Percentiles rank a stretch among this genome's conserved stretches.
These are phyloP conservation scores for Globisporangium takayamanum DNA, from an alignment of 352 stramenopile genomes.

Conservation along the genomic window DNA sequence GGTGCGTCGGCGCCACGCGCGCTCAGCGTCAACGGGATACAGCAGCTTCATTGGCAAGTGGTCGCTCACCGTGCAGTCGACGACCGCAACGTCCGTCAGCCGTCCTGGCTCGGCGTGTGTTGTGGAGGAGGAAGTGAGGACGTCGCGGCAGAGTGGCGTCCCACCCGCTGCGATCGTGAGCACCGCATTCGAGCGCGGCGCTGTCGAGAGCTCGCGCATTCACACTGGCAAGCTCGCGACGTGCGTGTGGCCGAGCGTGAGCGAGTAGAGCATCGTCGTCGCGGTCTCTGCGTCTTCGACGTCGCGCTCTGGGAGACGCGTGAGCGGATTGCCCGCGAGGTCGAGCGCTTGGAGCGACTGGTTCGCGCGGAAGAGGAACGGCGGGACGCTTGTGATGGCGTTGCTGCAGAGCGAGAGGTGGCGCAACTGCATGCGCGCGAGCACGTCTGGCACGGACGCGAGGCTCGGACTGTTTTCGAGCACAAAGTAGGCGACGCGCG, in stretches of 20 bases:
- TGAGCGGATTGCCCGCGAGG: conserved; percentile 6
- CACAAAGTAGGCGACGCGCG: conserved; percentile 9
- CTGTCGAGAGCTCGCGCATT: not conserved
- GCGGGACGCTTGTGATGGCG: not conserved
- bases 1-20: too few relatives aligned
- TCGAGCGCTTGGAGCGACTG: conserved; percentile 6
- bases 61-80: too few relatives aligned
- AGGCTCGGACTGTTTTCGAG: conserved; percentile 4
- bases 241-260: conserved; percentile 5
- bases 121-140: not conserved
- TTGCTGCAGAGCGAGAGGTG: conserved; percentile 9
- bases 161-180: conserved; percentile 3
- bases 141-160: conserved; percentile 2
- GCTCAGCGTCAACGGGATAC: too few relatives aligned
- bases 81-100: not conserved
- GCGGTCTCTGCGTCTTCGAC: not conserved
- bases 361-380: not conserved
- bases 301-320: conserved; percentile 2
- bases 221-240: not conserved
- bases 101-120: not conserved
- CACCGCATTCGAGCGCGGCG: not conserved
- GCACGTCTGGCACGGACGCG: not conserved
- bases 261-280: not conserved
- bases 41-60: too few relatives aligned
- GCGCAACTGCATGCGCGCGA: not conserved